These are phyloP conservation scores for Chaetomiaceae sp. DNA, from an alignment of 2,329 filamentous ascomycete species.

Conservation along the genomic window DNA sequence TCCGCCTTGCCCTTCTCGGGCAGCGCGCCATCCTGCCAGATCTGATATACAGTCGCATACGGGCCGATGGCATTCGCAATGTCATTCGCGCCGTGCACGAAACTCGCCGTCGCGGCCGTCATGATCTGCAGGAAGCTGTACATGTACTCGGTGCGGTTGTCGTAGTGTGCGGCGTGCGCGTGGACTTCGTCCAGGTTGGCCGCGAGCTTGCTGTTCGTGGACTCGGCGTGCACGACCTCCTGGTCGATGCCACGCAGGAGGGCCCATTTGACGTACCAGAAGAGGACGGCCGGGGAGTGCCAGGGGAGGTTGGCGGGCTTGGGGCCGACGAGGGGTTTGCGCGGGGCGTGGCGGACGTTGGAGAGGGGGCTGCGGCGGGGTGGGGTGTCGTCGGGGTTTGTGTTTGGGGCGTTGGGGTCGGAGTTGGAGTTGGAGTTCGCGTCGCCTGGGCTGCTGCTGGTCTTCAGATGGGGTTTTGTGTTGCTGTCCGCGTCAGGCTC, in stretches of 20 bases:
- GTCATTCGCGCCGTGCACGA: slow-evolving; percentile 64
- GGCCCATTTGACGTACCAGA: slow-evolving; percentile 41
- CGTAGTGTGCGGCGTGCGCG: slow-evolving; percentile 53
- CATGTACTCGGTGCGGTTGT: slow-evolving; percentile 58
- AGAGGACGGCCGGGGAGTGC: slow-evolving; percentile 39
- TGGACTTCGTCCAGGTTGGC: slow-evolving; percentile 52
- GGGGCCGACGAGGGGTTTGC: slow-evolving; percentile 35
- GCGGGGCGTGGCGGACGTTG: slow-evolving; percentile 3
- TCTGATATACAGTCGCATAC: slow-evolving; percentile 57
- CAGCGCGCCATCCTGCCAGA: slow-evolving; percentile 49
- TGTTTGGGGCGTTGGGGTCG: too few species aligned
- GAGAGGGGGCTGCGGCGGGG: slow-evolving; percentile 1
- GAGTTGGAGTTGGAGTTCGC: too few species aligned
- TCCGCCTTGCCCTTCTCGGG: slow-evolving; percentile 37
- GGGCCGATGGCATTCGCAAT: slow-evolving; percentile 60
- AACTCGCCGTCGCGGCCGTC: slow-evolving; percentile 58
- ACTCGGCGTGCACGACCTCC: slow-evolving; percentile 37
- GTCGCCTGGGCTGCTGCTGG: too few species aligned
- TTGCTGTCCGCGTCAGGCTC: neutral
- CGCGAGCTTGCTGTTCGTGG: slow-evolving; percentile 39
- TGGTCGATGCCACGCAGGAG: slow-evolving; percentile 45
- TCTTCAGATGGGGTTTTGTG: too few species aligned
- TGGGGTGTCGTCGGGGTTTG: too few species aligned
- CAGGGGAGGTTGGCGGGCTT: slow-evolving; percentile 40
- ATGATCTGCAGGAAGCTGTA: slow-evolving; percentile 57